A percentile compares a stretch with the other conserved stretches of the same genome.
Evolutionary conservation across 225 moss, liverwort and hornwort species (phyloP).

Genomic region (Physcomitrellopsis africana): DNA sequence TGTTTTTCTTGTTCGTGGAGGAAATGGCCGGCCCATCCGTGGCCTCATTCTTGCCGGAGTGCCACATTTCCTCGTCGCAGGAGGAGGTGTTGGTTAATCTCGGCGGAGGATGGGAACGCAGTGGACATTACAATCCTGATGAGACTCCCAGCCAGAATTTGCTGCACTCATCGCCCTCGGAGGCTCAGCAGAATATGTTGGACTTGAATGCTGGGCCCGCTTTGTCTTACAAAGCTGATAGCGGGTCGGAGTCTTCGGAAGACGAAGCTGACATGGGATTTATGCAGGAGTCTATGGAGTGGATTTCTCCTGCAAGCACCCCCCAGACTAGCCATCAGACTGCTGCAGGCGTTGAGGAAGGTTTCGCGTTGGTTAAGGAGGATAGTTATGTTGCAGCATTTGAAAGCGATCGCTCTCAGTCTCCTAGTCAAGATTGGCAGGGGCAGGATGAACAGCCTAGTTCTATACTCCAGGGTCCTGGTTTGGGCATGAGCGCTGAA

Average conservation of each 20-base stretch:
- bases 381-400: conserved; percentile 51
- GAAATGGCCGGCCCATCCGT: conserved; percentile 36
- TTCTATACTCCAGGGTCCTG: conserved; percentile 19
- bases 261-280: conserved; percentile 29
- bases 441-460: conserved; percentile 21
- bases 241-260: conserved; percentile 44
- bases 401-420: conserved; percentile 55
- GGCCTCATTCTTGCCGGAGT: conserved; percentile 33
- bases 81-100: conserved; percentile 47
- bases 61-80: conserved; percentile 46
- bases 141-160: conserved; percentile 55
- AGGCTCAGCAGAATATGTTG: conserved; percentile 2
- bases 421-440: conserved; percentile 38
- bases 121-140: conserved; percentile 43
- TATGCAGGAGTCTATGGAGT: conserved; percentile 53
- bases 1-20: conserved; percentile 8
- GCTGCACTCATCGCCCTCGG: conserved; percentile 2
- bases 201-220: conserved; percentile 15
- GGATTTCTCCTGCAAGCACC: conserved; percentile 47
- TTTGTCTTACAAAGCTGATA: conserved; percentile 25
- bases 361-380: conserved; percentile 26
- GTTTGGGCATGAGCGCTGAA: conserved; percentile 34
- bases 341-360: conserved; percentile 16
- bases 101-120: conserved; percentile 51
- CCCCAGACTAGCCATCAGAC: conserved; percentile 11